Evolutionary conservation across 805 yeast genomes (phyloP), one percentile per base, ranked within the genome.

Genomic region (Kodamaea kaohsiungensis): DNA sequence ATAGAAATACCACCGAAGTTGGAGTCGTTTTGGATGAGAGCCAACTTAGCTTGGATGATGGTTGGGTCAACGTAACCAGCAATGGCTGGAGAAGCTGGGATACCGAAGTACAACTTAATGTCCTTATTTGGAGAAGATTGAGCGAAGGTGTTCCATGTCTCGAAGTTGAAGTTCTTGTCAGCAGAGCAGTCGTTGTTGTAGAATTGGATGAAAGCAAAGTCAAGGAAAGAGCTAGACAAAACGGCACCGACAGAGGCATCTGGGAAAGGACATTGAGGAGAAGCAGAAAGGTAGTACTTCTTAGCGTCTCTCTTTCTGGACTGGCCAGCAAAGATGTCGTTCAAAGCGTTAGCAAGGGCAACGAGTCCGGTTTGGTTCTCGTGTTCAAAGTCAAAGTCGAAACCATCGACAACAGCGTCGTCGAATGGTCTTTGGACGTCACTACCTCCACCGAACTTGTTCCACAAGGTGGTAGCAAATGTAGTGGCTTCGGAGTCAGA

Each of bases 211-310:
- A 88, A 89, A 3, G 89, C 87, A 69, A 84, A 89, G 71, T 91
- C 96, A 60, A 91, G 75, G 42, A 82, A 75, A 5, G 89, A 84
- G 70, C 79, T 47, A 82, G 58, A 18, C 48, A 69, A 53, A 17
- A 65, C 55, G 27, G 56, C 62, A 22, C 65, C 65, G 15, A 64
- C 54, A 25, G 60, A 59, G 10, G 56, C 86, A 72, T 91, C 97
- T 15, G 96, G 96, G 66, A 84, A 87, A 22, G 84, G 86, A 75
- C 97, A 91, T 74, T 91, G 96, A 17, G 97, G 97, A 57, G 97
- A 91, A 58, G 96, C 96, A 49, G 95, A 83, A 43, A 90, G 73
- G 68, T 86, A 88, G 72, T 85, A 88, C 30, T 16, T 15, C 30
- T 43, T 38, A 12, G 45, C n/a, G n/a, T n/a, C n/a, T n/a, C n/a